Evolutionary conservation across 2,329 filamentous ascomycete species (phyloP), one percentile per base, ranked within the genome.

Genomic region (Fusarium sp.): DNA sequence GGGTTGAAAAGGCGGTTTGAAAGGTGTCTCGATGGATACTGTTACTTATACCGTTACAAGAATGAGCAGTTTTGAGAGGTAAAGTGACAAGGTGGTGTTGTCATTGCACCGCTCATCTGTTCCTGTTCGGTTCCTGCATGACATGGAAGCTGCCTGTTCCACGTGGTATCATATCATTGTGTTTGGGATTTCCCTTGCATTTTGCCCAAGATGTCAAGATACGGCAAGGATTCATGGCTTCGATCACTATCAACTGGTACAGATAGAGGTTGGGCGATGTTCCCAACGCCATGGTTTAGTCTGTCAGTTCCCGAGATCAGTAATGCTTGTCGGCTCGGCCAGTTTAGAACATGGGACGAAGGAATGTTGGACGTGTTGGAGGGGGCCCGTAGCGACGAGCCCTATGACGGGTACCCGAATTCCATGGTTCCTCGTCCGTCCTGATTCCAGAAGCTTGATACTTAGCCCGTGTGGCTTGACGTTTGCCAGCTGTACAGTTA

Each of bases 51-150:
- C 24, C 42, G 46, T 49, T 44, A 28, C 34, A 36, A 47, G 47
- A 52, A 52, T 36, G 28, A 39, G 26, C 21, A 33, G 17, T 50
- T 43, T 45, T 14, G 17, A 47, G n/a, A 67, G 21, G 17, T 39
- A 62, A 40, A 51, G 42, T 47, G 39, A 58, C 49, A 24, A 61
- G 57, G 40, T 54, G 57, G 53, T 44, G 62, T 49, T 49, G 49
- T 57, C 36, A 28, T 38, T 26, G 53, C 42, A 63, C 55, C 54
- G 53, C 47, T 52, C 39, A 34, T 28, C 45, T 51, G 72, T 74
- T 73, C 72, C 72, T 74, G 72, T 72, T 28, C 45, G 49, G 72
- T 74, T 73, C 72, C 72, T 74, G 72, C 72, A 67, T 73, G 50
- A 54, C 44, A 52, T 61, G 64, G 46, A 55, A 56, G 50, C 50